Evolutionary conservation across 2,329 filamentous ascomycete species (phyloP).

Genomic region (Gnomoniopsis smithogilvyi): DNA sequence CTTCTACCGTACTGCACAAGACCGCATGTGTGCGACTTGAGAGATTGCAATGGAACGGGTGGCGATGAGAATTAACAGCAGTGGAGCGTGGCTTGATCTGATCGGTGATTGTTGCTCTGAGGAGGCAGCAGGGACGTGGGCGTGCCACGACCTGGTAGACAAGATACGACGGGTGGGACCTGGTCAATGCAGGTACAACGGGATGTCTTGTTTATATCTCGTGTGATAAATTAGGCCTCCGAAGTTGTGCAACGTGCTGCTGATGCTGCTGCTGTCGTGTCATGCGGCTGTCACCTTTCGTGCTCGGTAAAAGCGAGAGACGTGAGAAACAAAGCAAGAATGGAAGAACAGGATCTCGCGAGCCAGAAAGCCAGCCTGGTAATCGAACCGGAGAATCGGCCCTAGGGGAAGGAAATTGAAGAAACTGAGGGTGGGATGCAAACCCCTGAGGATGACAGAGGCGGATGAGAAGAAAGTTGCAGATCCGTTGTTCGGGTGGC

Average conservation of each 20-base stretch:
- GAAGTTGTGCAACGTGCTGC: conserved; percentile 6
- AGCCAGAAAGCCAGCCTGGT: neutral
- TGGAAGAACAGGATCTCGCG: neutral
- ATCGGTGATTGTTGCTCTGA: neutral
- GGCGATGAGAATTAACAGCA: neutral
- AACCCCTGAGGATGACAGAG: neutral
- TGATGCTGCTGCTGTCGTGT: neutral
- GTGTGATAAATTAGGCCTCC: conserved; percentile 9
- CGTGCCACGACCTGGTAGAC: neutral
- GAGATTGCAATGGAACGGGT: too few species aligned
- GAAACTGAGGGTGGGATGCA: neutral
- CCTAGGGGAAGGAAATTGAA: neutral
- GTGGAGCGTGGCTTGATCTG: neutral
- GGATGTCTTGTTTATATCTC: conserved; percentile 8
- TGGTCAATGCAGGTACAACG: conserved; percentile 11
- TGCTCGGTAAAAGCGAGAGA: neutral
- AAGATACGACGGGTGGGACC: conserved; percentile 1
- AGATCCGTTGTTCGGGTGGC: neutral
- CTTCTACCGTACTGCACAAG: too few species aligned
- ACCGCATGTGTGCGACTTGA: too few species aligned
- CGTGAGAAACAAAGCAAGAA: neutral
- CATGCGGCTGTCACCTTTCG: neutral
- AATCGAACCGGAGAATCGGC: neutral
- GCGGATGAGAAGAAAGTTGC: neutral
- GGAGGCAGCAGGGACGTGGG: neutral